Evolutionary conservation across 257 asterid species (phyloP).

Genomic region (Plantago ovata): DNA sequence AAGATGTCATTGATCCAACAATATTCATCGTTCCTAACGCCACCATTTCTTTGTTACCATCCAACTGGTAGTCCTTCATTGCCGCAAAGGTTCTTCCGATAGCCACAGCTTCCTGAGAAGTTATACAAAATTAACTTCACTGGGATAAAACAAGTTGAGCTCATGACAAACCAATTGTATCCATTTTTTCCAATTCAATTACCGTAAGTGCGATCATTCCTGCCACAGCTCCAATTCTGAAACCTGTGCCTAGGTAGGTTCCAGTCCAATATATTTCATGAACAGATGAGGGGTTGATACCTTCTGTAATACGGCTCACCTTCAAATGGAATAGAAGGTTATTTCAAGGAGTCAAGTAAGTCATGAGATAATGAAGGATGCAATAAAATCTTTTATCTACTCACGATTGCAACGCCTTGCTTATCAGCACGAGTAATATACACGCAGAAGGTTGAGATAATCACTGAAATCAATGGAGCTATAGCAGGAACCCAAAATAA

Average conservation of each 20-base stretch:
- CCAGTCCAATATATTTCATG: conserved; percentile 53
- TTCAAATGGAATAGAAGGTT: conserved; percentile 3
- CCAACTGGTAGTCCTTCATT: conserved; percentile 66
- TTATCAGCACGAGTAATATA: conserved; percentile 64
- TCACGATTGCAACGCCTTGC: conserved; percentile 60
- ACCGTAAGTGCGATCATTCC: conserved; percentile 69
- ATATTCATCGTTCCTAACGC: conserved; percentile 76
- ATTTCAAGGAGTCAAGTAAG: background rate
- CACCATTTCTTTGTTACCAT: conserved; percentile 80
- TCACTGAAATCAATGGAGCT: conserved; percentile 66
- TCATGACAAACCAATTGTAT: background rate
- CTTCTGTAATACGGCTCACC: conserved; percentile 50
- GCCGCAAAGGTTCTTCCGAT: conserved; percentile 80
- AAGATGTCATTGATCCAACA: conserved; percentile 70
- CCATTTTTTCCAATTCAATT: conserved; percentile 10
- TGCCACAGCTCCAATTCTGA: conserved; percentile 54
- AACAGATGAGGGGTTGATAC: conserved; percentile 59
- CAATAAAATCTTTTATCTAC: conserved; percentile 15
- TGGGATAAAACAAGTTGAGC: too few relatives aligned
- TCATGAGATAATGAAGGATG: background rate
- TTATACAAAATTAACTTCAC: background rate
- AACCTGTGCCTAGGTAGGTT: conserved; percentile 43
- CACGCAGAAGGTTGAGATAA: conserved; percentile 58
- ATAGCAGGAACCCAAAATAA: conserved; percentile 74
- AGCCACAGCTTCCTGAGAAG: conserved; percentile 71